Evolutionary conservation across 345 rosid species (phyloP), one percentile per base, ranked within the genome.

Genomic region (Eucalyptus microcorys): DNA sequence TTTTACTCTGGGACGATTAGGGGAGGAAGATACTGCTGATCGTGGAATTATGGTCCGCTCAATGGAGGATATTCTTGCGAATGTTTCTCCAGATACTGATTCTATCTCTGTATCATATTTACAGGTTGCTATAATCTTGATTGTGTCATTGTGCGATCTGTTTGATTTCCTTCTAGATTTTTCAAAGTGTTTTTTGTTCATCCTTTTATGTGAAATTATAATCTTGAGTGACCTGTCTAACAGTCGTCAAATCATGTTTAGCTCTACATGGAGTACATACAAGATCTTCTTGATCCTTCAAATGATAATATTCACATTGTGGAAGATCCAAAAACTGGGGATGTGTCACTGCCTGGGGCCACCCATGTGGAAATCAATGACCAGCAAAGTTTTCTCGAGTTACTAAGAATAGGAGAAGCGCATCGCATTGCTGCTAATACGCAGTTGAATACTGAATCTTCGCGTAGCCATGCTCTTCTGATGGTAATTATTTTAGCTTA

Each of bases 21-120:
- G 99, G 43, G 99, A 96, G 55, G 99, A 98, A 94, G 99, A 96
- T 91, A 93, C 94, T 0, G 96, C 98, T 92, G 98, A 95, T 92
- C 98, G 99, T 71, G 99, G 99, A 90, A 98, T 98, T 90, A 98
- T 98, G 99, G 99, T 96, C 59, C 95, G 99, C 37, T 95, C 99
- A 19, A 95, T 98, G 99, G 99, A 98, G 93, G 99, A 96, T 90
- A 96, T 98, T 90, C 92, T 98, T 88, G 96, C 88, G 4, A 95
- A 92, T 90, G 92, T 95, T 93, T 94, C 95, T 86, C 90, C 88
- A 49, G 98, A 96, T n/a, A 93, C 97, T 50, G 98, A 97, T 93
- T 94, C 98, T 89, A 88, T 98, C 88, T 92, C 91, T 52, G 97
- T 97, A 90, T 97, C 99, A 57, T 98, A 97, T 94, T 90, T 98